Evolutionary conservation across 257 asterid species (phyloP), one percentile per base, ranked within the genome.

Genomic region (Solanum neorickii): DNA sequence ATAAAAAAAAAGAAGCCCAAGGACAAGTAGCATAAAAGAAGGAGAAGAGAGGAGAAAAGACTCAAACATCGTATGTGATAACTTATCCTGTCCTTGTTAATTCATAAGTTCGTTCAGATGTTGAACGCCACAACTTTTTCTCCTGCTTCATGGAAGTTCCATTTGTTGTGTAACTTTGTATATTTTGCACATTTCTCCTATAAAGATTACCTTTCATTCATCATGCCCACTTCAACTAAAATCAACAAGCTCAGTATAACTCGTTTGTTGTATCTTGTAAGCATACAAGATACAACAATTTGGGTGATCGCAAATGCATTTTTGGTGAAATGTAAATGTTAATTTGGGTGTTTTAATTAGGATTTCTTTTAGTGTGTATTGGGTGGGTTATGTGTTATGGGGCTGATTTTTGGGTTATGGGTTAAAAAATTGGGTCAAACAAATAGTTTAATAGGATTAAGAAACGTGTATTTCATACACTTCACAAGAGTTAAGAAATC

Each of bases 1-100:
- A 90, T 93, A 94, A 20, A 94, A 25, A 25, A 92, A 86, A 93
- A 89, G n/a, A 92, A 89, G 89, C 91, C 90, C 3, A 92, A 87
- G 77, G 95, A 92, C 74, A 88, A 87, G 83, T 87, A 82, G 86
- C 87, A 84, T 89, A 93, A 87, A 86, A 93, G 82, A 87, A 92
- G 85, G 92, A 91, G 87, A 89, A 86, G 65, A 82, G 90, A 91
- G 91, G 93, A 92, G 83, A 93, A 91, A 87, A 91, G 88, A 72
- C 78, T 88, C 47, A 91, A 91, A 88, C 92, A 88, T 76, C 90
- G 10, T 29, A 7, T 46, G 46, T 86, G 16, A 27, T 25, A 52
- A 44, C 14, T 88, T 75, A 41, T 33, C 52, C 33, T 16, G 5
- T 23, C 44, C 27, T 14, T 89, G 68, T 68, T 83, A 8, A 42